Evolutionary conservation across 371 early-diverging fungal genomes (phyloP), one percentile per base, ranked within the genome.

Genomic region (Mucor lusitanicus): DNA sequence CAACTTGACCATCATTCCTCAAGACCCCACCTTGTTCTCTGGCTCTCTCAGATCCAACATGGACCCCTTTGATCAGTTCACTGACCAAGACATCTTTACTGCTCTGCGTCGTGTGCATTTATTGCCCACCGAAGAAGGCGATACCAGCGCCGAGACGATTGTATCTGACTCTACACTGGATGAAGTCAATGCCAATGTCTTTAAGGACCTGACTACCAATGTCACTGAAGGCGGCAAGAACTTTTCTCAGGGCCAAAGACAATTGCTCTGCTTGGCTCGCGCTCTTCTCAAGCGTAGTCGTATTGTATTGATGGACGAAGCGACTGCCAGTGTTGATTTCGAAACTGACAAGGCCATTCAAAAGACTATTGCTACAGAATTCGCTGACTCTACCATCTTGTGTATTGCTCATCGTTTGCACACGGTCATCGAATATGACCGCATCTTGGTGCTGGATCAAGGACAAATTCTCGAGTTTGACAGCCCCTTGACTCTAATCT

Each of bases 331-430:
- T 59, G 83, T 96, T 6, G 97, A 95, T 64, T 78, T 86, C 33
- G 74, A 78, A 25, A 89, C 92, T 0, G 92, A 92, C 63, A 79
- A 74, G 19, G 74, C 85, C 28, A 82, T 95, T 55, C 94, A 92
- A 68, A 71, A 78, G 35, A 82, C 88, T 0, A 89, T 95, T 62
- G 80, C 88, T 32, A 71, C 70, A 2, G 85, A 87, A 23, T 91
- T 92, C 77, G 73, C 77, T 11, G 79, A 84, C 30, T 73, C 78
- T 27, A 94, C 95, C 1, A 90, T 94, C 1, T 63, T 97, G 6
- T 91, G 93, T 37, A 91, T 96, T 71, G 93, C 95, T 2, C 95
- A 95, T 68, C 89, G 94, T 21, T 76, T 95, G 35, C 83, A 87
- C 23, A 94, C 95, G 1, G 88, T 96, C 7, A 84, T 94, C 46